phyloP scores from a whole-genome alignment of 108 stramenopile species.

The Cyclotella sp. region DNA sequence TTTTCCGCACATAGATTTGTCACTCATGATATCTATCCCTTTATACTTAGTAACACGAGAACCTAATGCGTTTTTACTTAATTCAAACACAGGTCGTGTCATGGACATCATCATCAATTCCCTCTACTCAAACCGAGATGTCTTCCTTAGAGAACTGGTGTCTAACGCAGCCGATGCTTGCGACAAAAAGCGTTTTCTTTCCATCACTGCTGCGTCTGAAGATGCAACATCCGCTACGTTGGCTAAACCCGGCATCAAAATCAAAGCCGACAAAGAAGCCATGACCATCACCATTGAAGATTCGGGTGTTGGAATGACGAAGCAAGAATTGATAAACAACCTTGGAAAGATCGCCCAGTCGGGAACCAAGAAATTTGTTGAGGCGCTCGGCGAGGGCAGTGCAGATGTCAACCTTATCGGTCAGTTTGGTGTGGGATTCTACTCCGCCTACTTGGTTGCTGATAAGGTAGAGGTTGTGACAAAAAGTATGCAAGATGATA shows the following conservation, averaged over 20 bases:
- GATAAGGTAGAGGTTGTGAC: constrained; percentile 94
- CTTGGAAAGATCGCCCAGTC: constrained; percentile 95
- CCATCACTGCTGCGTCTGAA: constrained; percentile 57
- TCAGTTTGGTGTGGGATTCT: constrained; percentile 99
- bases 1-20: too few relatives aligned
- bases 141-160: constrained; percentile 89
- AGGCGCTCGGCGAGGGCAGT: constrained; percentile 84
- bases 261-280: constrained; percentile 70
- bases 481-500: constrained; percentile 77
- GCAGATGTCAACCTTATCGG: constrained; percentile 95
- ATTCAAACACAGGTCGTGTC: constrained; percentile 76
- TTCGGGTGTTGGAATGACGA: constrained; percentile 96
- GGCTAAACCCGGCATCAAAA: constrained; percentile 73
- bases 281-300: constrained; percentile 95
- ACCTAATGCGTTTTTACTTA: too few relatives aligned
- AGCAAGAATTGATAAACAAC: constrained; percentile 94
- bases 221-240: constrained; percentile 28
- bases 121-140: constrained; percentile 89
- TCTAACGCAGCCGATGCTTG: constrained; percentile 96
- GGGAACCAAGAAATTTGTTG: constrained; percentile 88
- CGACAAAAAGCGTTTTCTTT: constrained; percentile 99
- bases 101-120: constrained; percentile 99
- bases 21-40: too few relatives aligned
- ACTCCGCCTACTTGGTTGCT: constrained; percentile 97
- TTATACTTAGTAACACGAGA: too few relatives aligned